Evolutionary conservation across 768 basidiomycete genomes (phyloP), one percentile per base, ranked within the genome.

Genomic region (Hebeloma cylindrosporum): DNA sequence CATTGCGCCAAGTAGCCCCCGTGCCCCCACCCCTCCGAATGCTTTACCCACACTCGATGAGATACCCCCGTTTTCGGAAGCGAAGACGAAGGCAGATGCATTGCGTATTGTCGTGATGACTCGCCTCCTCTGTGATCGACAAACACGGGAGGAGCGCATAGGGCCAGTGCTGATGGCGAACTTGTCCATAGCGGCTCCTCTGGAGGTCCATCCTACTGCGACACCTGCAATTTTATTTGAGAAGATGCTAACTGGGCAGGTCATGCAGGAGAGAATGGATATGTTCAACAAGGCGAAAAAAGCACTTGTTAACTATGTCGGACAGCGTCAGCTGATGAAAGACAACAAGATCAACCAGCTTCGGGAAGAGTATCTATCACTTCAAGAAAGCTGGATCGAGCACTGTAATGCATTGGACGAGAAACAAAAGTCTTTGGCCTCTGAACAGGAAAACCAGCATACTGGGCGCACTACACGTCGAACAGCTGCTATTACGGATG

Each of bases 401-500:
- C 85, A 88, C 52, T 91, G 91, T 60, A 67, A 72, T 10, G 68
- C 73, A 29, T 70, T 95, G 49, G 88, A 91, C 55, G 75, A 80
- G 25, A 70, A 78, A 29, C 69, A 74, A 21, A 76, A 75, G 54
- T 66, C 55, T 1, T 52, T 64, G 26, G 69, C 64, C 11, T 60
- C 69, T 0, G 80, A 73, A 27, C 60, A 62, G 3, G 74, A 74
- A 47, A 45, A 55, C 2, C 66, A 72, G 29, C 68, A 70, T 30
- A 53, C 70, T 29, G 69, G 73, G 16, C 74, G 89, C 39, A 83
- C 85, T 30, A 90, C 88, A 7, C 78, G 89, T 21, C 80, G 90
- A 18, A 79, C 85, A 7, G 74, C 83, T 35, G 83, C 85, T 0
- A 69, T 89, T 50, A 90, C 90, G 20, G 94, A 96, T 63, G 84